Percentiles rank a stretch among this genome's conserved stretches.
These are phyloP conservation scores for Echium plantagineum DNA, from an alignment of 257 asterid species.

Conservation along the genomic window DNA sequence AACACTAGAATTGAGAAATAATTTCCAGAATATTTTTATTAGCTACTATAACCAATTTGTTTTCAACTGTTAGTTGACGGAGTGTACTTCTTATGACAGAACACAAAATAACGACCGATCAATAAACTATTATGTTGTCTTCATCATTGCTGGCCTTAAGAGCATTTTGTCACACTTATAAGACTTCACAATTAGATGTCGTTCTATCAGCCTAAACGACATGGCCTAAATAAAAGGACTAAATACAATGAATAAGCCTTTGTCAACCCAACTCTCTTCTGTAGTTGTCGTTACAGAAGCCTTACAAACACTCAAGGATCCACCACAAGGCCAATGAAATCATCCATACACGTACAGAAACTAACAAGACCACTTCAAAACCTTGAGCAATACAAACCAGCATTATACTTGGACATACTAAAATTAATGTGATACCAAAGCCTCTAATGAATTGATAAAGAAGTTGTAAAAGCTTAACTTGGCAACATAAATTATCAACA, in stretches of 20 bases:
- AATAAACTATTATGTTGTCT: not conserved
- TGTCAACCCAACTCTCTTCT: too few relatives aligned
- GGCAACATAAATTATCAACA: too few relatives aligned
- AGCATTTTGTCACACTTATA: not conserved
- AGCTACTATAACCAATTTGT: too few relatives aligned
- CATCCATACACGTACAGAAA: not conserved
- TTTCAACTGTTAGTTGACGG: not conserved
- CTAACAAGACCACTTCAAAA: not conserved
- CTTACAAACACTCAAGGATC: too few relatives aligned
- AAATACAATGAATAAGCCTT: too few relatives aligned
- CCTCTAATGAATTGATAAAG: not conserved
- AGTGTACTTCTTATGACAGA: not conserved
- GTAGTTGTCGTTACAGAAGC: too few relatives aligned
- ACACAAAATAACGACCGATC: not conserved
- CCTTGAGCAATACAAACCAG: not conserved
- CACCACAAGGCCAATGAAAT: too few relatives aligned
- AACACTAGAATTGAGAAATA: not conserved
- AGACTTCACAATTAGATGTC: not conserved
- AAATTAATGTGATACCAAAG: not conserved
- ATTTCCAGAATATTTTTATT: not conserved
- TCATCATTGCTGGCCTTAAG: not conserved
- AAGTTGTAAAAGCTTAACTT: too few relatives aligned
- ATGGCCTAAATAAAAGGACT: too few relatives aligned
- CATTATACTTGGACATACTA: not conserved
- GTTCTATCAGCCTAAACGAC: not conserved